Percentiles rank a stretch among this genome's conserved stretches.
phyloP scores from a whole-genome alignment of 768 basidiomycete genomes.

The Suillus decipiens region DNA sequence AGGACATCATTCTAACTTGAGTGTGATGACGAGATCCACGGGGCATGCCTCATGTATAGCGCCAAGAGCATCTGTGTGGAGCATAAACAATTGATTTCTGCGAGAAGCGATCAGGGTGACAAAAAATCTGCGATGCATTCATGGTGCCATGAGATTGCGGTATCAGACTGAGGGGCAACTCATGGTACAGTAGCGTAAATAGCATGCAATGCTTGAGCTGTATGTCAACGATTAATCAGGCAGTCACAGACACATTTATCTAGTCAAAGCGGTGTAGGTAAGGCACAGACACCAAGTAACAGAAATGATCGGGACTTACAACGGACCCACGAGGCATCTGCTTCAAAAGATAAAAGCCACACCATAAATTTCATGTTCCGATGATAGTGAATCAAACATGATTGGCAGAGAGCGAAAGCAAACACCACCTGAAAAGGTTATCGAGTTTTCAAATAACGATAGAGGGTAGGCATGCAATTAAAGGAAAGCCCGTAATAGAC shows the following conservation, averaged over 20 bases:
- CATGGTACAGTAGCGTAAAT: neutral
- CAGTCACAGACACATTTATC: neutral
- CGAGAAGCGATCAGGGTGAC: neutral
- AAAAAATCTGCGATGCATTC: neutral
- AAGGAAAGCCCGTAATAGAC: neutral
- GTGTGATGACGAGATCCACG: neutral
- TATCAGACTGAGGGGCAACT: neutral
- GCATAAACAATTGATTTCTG: neutral
- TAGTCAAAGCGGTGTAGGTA: neutral
- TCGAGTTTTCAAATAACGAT: neutral
- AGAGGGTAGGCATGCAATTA: neutral
- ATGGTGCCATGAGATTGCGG: neutral
- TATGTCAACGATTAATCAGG: neutral
- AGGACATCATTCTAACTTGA: neutral
- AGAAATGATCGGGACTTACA: neutral
- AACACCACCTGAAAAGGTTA: neutral
- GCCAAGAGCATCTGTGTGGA: neutral
- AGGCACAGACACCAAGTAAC: neutral
- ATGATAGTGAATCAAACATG: neutral
- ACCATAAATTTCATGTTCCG: neutral
- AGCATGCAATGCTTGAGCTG: conserved; percentile 3
- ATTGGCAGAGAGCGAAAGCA: neutral
- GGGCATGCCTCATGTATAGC: neutral
- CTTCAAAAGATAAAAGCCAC: neutral
- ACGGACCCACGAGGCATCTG: neutral